These are phyloP conservation scores for Jamesozyma gamospora DNA, from an alignment of 805 yeast genomes.

Conservation along the genomic window DNA sequence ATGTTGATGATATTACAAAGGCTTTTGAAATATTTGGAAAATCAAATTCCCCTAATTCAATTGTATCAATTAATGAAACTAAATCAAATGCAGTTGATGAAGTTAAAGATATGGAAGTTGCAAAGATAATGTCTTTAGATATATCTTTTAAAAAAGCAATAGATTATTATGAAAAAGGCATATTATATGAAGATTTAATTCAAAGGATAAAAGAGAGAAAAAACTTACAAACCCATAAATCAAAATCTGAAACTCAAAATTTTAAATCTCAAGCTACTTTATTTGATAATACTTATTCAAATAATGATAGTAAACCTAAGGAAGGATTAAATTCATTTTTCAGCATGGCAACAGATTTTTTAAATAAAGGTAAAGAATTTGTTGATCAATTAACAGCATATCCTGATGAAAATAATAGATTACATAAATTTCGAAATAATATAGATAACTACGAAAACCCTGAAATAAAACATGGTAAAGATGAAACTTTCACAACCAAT, in stretches of 20 bases:
- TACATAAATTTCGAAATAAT: constrained; percentile 7
- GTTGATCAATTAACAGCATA: constrained; percentile 19
- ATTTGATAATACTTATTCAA: constrained; percentile 3
- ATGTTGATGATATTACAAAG: constrained; percentile 12
- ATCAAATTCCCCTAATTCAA: neutral
- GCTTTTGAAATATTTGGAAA: constrained; percentile 14
- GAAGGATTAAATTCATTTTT: constrained; percentile 7
- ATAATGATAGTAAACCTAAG: neutral
- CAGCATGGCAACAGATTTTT: constrained; percentile 20
- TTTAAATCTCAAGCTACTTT: neutral
- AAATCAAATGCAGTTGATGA: constrained; percentile 18
- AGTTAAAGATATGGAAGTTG: constrained; percentile 28
- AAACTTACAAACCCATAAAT: neutral
- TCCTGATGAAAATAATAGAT: constrained; percentile 17
- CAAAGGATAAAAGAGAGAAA: constrained; percentile 1
- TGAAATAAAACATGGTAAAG: too few species aligned
- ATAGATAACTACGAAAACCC: too few species aligned
- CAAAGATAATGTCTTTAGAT: constrained; percentile 27
- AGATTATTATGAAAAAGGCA: constrained; percentile 17
- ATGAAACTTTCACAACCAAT: too few species aligned
- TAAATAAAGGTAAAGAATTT: constrained; percentile 26
- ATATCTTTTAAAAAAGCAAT: constrained; percentile 17
- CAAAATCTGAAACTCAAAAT: neutral
- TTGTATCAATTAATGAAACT: neutral
- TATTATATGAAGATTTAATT: constrained; percentile 17